Percentiles rank a stretch among this genome's conserved stretches.
Conservation (phyloP, 805 yeast species). For the Ogataea pignaliae region DNA sequence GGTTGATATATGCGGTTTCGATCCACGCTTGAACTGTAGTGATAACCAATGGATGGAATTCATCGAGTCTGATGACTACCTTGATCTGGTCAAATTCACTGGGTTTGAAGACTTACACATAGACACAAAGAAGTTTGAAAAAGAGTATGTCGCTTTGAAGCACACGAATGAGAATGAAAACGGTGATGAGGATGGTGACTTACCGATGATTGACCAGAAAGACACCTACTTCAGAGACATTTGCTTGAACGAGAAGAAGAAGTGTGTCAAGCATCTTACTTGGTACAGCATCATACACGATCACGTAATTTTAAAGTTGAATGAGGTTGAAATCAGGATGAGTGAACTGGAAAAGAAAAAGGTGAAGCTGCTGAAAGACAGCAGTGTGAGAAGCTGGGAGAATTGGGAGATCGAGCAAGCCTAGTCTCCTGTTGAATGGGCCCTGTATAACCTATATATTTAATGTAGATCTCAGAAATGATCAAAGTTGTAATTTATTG, state of each 20-base stretch:
- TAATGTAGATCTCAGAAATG: no score
- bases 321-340: constrained; percentile 20
- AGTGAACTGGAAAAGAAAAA: constrained; percentile 23
- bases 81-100: constrained; percentile 4
- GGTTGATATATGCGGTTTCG: constrained; percentile 53
- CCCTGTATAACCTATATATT: neutral
- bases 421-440: neutral
- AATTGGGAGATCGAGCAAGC: constrained; percentile 11
- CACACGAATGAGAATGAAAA: constrained; percentile 2
- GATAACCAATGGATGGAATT: constrained; percentile 22
- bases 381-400: constrained; percentile 36
- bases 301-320: constrained; percentile 33
- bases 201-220: constrained; percentile 1
- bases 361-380: constrained; percentile 30
- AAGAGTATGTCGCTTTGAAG: constrained; percentile 11
- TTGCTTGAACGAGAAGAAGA: constrained; percentile 51
- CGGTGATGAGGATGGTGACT: constrained; percentile 12
- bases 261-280: constrained; percentile 47
- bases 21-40: constrained; percentile 21
- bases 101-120: constrained; percentile 7
- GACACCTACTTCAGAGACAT: constrained; percentile 20
- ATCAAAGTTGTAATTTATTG: neutral
- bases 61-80: constrained; percentile 9
- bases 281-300: constrained; percentile 31
- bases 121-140: constrained; percentile 6